Evolutionary conservation across 2,329 filamentous ascomycete species (phyloP), one percentile per base, ranked within the genome.

Genomic region (Tricladium varicosporioides): DNA sequence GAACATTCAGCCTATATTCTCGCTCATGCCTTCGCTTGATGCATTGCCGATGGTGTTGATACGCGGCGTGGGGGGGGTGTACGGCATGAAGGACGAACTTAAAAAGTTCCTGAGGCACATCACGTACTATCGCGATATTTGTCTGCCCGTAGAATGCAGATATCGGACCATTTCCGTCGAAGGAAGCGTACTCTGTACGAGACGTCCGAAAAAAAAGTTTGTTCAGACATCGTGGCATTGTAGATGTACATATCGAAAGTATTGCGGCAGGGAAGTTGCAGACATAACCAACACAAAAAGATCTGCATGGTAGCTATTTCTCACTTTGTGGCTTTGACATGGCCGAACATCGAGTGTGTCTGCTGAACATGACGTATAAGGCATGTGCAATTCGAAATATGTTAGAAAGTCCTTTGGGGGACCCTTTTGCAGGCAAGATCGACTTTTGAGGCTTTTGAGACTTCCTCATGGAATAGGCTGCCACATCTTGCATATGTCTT

Each of bases 1-100:
- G 18, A 27, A 18, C 18, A 48, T 48, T 48, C 47, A 48, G 47
- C 47, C 47, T 48, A 48, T 48, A 31, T 48, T 48, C 47, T 36
- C 22, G 47, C 47, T 31, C 47, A 27, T 48, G 31, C 47, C 47
- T 18, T 48, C 19, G 18, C 22, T 27, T 27, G 22, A 27, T 27
- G 22, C 22, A 7, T 27, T 27, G 22, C 22, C 22, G 22, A 7
- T 27, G 22, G 3, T 27, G 22, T 27, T 27, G 22, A 27, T 27
- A 27, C 22, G 22, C 22, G 22, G 22, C 47, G 47, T 48, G 22
- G n/a, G 22, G 11, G 16, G 19, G 15, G 22, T 47, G 18, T 16
- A 45, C 43, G 5, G 9, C 45, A 18, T 51, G 27, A 33, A 22
- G 48, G 13, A n/a, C 14, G 5, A 42, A 22, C 15, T n/a, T 51